These are phyloP conservation scores for Straminergon stramineum DNA, from an alignment of 225 moss, liverwort and hornwort species.

Conservation along the genomic window DNA sequence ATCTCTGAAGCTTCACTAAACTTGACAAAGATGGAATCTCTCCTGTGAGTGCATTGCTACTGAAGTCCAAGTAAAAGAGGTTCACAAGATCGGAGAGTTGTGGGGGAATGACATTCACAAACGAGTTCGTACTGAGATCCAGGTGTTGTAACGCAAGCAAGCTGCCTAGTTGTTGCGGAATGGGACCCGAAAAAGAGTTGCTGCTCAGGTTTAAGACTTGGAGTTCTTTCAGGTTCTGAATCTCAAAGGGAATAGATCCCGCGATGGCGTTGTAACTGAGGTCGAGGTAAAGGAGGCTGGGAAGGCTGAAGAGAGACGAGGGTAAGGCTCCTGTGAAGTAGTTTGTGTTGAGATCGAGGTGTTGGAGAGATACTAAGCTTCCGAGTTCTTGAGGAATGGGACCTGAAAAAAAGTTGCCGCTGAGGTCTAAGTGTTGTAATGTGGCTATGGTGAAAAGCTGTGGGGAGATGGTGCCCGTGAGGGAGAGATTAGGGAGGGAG, in stretches of 20 bases:
- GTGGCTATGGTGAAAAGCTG: conserved; percentile 34
- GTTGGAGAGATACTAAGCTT: conserved; percentile 4
- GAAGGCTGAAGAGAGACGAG: conserved; percentile 22
- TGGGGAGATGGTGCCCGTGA: conserved; percentile 28
- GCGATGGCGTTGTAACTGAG: conserved; percentile 41
- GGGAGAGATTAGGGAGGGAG: conserved; percentile 2
- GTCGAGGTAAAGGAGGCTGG: conserved; percentile 37
- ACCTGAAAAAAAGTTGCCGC: background rate
- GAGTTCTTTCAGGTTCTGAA: conserved; percentile 34
- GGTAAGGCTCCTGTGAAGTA: conserved; percentile 22
- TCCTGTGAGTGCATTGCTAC: conserved; percentile 27
- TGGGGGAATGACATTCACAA: conserved; percentile 29
- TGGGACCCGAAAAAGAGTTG: conserved; percentile 44
- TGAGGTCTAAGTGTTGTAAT: background rate
- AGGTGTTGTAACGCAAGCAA: conserved; percentile 28
- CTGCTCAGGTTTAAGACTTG: conserved; percentile 34
- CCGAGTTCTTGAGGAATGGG: background rate
- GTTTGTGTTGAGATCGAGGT: conserved; percentile 50
- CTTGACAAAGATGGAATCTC: conserved; percentile 25
- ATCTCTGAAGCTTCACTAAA: background rate
- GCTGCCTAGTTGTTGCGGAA: conserved; percentile 57
- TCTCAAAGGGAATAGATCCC: conserved; percentile 24
- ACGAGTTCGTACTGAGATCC: conserved; percentile 39
- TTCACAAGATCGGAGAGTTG: conserved; percentile 36
- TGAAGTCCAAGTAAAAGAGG: conserved; percentile 23